These are phyloP conservation scores for Calonectria hawksworthii DNA, from an alignment of 2,329 filamentous ascomycete genomes.

Conservation along the genomic window DNA sequence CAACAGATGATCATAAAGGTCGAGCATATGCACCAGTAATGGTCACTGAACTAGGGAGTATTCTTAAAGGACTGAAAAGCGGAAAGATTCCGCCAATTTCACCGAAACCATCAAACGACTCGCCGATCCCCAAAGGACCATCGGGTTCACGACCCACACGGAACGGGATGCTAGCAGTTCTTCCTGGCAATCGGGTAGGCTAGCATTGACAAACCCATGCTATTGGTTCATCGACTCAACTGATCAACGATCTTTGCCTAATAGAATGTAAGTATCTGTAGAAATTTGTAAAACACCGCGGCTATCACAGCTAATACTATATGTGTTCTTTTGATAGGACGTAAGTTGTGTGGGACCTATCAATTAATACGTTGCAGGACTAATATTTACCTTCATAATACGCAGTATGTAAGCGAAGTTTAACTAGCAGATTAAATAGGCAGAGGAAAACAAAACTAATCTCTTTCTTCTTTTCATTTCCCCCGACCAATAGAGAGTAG, in stretches of 20 bases:
- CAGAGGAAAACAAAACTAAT: no score
- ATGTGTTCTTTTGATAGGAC: no score
- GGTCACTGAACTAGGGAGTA: background rate
- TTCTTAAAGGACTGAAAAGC: background rate
- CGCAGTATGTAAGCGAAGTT: no score
- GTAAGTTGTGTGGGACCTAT: no score
- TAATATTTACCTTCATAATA: no score
- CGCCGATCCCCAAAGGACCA: background rate
- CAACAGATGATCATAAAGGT: background rate
- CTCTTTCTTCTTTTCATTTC: no score
- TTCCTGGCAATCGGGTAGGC: background rate
- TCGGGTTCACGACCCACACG: background rate
- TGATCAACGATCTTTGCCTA: background rate
- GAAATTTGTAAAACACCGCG: no score
- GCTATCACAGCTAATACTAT: no score
- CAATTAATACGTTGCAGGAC: no score
- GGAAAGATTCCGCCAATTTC: background rate
- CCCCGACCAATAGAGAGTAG: no score
- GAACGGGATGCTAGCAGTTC: conserved; percentile 1
- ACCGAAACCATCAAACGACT: background rate
- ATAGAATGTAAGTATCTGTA: background rate
- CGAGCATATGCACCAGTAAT: conserved; percentile 4
- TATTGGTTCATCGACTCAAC: background rate
- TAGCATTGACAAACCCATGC: background rate
- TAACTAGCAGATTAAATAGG: no score